Evolutionary conservation across 2,329 filamentous ascomycete genomes (phyloP), one percentile per base, ranked within the genome.

Genomic region (Bipolaris bicolor): DNA sequence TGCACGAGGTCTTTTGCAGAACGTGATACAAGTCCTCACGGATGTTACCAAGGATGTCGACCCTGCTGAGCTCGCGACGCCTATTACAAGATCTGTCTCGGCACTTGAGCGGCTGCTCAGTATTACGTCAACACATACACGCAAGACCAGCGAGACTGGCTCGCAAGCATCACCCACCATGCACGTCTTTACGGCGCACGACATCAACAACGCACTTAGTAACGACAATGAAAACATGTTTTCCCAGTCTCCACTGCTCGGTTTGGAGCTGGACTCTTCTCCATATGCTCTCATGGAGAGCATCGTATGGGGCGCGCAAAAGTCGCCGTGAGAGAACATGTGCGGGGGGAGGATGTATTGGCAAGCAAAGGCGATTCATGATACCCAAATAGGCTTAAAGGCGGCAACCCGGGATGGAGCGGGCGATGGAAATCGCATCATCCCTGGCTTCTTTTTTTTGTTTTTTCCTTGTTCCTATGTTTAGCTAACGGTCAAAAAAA

Each of bases 281-380:
- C 80, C 80, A 7, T 81, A 82, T 65, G 78, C 79, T 16, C 74
- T 82, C 4, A 76, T 82, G 72, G 80, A 82, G 59, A 78, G 75
- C 5, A 82, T 82, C 47, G 73, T 82, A 10, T 79, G 78, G 77
- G 77, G 77, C 16, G 61, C 64, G n/a, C 69, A 72, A 52, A 76
- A 71, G 56, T 44, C 55, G 7, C 55, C 55, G 0, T 58, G 26
- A 58, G 16, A 26, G 13, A 3, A 16, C 22, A 11, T 16, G 13
- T 22, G 24, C 24, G 11, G 2, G 7, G 16, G 13, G 18, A 22
- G 18, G 26, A 44, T 20, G 15, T 24, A 31, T 49, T 26, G 13
- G 11, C 33, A 26, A 57, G 34, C 20, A 31, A 57, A 37, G 47
- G 34, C 16, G 36, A 40, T 49, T 41, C 24, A 47, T 47, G 55